Evolutionary conservation across 2,329 filamentous ascomycete genomes (phyloP).

Genomic region (Leptographium wingfieldii): DNA sequence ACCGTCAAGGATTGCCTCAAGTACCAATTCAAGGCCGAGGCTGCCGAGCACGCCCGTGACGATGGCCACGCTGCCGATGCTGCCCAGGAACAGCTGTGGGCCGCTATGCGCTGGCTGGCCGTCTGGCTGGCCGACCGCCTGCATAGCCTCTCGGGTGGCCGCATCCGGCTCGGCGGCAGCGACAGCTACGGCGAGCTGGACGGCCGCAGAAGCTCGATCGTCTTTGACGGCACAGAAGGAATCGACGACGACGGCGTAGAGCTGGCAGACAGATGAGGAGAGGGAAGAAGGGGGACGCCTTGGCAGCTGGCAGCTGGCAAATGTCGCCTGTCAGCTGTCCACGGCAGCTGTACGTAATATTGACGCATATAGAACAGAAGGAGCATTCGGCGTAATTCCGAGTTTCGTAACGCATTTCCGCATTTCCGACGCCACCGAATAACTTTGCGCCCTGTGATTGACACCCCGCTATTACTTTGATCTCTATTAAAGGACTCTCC

Average conservation of each 20-base stretch:
- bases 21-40: conserved; percentile 94
- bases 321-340: background rate
- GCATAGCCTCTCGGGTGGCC: conserved; percentile 38
- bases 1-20: conserved; percentile 96
- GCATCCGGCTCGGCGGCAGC: conserved; percentile 36
- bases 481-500: no score
- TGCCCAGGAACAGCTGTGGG: conserved; percentile 55
- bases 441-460: no score
- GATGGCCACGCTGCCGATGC: conserved; percentile 37
- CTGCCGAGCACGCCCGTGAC: conserved; percentile 54
- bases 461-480: no score
- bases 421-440: no score
- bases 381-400: no score
- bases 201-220: conserved; percentile 15
- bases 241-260: conserved; percentile 33
- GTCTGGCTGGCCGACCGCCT: conserved; percentile 48
- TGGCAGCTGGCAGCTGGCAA: background rate
- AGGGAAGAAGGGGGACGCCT: no score
- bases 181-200: conserved; percentile 9
- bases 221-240: conserved; percentile 40
- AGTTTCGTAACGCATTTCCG: no score
- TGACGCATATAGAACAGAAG: no score
- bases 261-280: conserved; percentile 19
- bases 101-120: conserved; percentile 35
- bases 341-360: no score